phyloP scores from a whole-genome alignment of 2,329 filamentous ascomycete genomes.

The Metarhizium sp. region DNA sequence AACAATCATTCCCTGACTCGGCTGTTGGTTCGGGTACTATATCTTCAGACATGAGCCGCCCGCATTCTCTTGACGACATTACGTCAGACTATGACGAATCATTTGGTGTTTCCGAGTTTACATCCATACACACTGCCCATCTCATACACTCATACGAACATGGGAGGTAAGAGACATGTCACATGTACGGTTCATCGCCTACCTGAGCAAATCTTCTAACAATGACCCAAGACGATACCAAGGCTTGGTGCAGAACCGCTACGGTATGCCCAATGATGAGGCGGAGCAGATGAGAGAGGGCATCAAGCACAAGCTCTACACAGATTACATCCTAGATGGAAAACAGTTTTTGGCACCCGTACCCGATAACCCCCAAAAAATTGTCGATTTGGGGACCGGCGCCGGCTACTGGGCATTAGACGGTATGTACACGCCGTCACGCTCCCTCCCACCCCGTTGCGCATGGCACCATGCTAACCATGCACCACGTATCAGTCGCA shows the following conservation, averaged over 20 bases:
- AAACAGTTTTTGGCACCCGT: conserved; percentile 34
- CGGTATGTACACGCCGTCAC: conserved; percentile 21
- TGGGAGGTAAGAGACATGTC: conserved; percentile 20
- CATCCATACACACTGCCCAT: conserved; percentile 24
- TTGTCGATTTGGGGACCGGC: conserved; percentile 41
- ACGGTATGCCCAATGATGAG: conserved; percentile 44
- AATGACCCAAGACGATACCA: conserved; percentile 36
- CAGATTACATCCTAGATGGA: conserved; percentile 37
- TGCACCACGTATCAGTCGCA: conserved; percentile 26
- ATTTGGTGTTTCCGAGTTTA: conserved; percentile 28
- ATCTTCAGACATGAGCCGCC: conserved; percentile 13
- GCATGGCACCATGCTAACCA: not conserved
- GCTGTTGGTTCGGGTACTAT: not conserved
- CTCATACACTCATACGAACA: conserved; percentile 20
- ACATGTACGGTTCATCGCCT: too few species aligned
- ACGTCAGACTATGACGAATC: conserved; percentile 32
- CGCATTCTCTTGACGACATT: conserved; percentile 16
- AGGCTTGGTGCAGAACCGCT: conserved; percentile 34
- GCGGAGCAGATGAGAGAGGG: conserved; percentile 39
- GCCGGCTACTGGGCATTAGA: conserved; percentile 48
- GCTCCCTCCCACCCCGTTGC: not conserved
- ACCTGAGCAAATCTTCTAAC: not conserved
- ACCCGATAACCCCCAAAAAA: conserved; percentile 34
- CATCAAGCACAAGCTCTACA: conserved; percentile 35
- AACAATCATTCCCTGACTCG: not conserved